These are phyloP conservation scores for Cladobotryum mycophilum DNA, from an alignment of 2,329 filamentous ascomycete species.

Conservation along the genomic window DNA sequence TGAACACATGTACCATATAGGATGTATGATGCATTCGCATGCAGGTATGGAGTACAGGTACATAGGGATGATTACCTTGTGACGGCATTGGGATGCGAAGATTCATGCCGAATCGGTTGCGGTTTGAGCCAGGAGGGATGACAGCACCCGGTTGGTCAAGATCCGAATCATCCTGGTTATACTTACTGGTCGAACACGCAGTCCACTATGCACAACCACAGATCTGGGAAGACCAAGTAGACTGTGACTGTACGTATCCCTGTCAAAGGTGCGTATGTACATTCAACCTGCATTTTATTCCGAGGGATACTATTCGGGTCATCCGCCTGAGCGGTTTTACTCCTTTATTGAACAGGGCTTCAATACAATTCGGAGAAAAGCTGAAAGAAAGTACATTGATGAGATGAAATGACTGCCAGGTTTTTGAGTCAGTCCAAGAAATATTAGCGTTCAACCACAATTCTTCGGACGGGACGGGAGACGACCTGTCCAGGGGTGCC, in stretches of 20 bases:
- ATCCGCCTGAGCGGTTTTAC: too few relatives aligned
- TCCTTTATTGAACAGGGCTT: too few relatives aligned
- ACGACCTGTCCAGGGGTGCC: neutral
- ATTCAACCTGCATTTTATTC: conserved; percentile 5
- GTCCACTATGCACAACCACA: conserved; percentile 9
- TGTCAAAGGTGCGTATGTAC: neutral
- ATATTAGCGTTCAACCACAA: neutral
- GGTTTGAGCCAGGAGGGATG: neutral
- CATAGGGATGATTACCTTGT: neutral
- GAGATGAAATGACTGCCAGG: too few relatives aligned
- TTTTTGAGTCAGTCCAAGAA: too few relatives aligned
- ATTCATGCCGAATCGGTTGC: neutral
- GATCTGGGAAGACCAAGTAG: conserved; percentile 10
- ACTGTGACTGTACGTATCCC: neutral
- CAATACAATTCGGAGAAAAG: too few relatives aligned
- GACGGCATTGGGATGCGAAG: neutral
- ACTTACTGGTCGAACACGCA: neutral
- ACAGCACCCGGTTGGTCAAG: neutral
- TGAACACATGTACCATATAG: neutral
- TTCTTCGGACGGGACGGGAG: neutral
- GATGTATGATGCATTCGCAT: neutral
- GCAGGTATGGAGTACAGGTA: neutral
- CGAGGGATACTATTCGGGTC: too few relatives aligned
- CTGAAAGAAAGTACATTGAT: too few relatives aligned
- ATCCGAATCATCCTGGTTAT: neutral